phyloP scores from a whole-genome alignment of 139 green algal species.

The Penium margaritaceum region DNA sequence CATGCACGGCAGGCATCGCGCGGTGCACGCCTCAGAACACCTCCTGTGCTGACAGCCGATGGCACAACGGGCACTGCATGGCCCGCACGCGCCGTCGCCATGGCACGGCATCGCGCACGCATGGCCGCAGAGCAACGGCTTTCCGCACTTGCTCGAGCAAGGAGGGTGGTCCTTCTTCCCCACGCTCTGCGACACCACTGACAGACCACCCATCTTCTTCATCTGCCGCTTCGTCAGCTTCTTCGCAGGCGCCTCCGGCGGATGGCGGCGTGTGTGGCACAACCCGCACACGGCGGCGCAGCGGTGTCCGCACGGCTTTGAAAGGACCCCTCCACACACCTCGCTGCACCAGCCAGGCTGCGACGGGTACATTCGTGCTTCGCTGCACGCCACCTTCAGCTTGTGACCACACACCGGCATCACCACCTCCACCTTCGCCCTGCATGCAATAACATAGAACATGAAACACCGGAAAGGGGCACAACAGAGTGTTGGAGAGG shows the following conservation, averaged over 20 bases:
- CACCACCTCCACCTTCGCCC: background rate
- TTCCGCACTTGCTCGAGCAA: too few species aligned
- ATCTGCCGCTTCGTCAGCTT: too few species aligned
- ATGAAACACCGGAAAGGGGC: too few species aligned
- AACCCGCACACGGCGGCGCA: background rate
- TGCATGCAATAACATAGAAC: too few species aligned
- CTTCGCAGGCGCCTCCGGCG: too few species aligned
- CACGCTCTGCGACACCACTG: too few species aligned
- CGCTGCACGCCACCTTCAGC: background rate
- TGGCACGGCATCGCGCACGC: slow-evolving; percentile 12
- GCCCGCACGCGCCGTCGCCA: slow-evolving; percentile 3
- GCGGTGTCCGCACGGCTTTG: background rate
- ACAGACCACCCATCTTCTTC: too few species aligned
- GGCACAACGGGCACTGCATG: slow-evolving; percentile 9
- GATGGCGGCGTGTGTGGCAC: too few species aligned
- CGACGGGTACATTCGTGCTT: background rate
- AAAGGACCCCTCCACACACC: background rate
- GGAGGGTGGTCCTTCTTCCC: too few species aligned
- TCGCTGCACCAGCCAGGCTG: background rate
- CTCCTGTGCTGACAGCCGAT: slow-evolving; percentile 30
- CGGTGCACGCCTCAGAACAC: slow-evolving; percentile 38
- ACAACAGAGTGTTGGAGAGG: too few species aligned
- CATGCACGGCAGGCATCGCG: slow-evolving; percentile 53
- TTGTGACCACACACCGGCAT: background rate
- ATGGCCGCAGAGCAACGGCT: slow-evolving; percentile 23